phyloP scores from a whole-genome alignment of 371 early-diverging fungal genomes.

The Apophysomyces sp. region DNA sequence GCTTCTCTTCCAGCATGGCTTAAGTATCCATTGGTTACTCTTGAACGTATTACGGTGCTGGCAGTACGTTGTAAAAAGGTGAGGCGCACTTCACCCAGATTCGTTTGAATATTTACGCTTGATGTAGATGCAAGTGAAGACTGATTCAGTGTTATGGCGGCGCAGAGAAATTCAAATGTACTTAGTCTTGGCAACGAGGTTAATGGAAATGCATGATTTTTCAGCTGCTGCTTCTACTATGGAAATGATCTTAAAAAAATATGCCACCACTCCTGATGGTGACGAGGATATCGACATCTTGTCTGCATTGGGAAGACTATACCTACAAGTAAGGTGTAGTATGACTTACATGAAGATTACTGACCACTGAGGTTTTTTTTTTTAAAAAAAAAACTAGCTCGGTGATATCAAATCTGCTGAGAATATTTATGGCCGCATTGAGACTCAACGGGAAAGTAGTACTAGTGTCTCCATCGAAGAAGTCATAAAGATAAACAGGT shows the following conservation, averaged over 20 bases:
- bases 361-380: too few relatives aligned
- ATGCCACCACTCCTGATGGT: constrained; percentile 5
- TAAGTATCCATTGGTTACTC: constrained; percentile 44
- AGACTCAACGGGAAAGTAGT: constrained; percentile 19
- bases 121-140: constrained; percentile 11
- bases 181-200: constrained; percentile 52
- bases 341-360: too few relatives aligned
- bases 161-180: constrained; percentile 51
- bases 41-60: constrained; percentile 53
- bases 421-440: constrained; percentile 36
- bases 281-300: constrained; percentile 41
- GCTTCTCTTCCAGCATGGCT: constrained; percentile 53
- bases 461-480: constrained; percentile 27
- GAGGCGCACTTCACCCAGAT: neutral
- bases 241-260: constrained; percentile 20
- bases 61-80: constrained; percentile 56
- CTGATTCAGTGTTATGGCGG: constrained; percentile 29
- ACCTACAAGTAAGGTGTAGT: constrained; percentile 44
- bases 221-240: constrained; percentile 43
- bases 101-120: neutral
- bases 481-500: constrained; percentile 47
- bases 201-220: constrained; percentile 51
- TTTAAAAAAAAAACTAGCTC: constrained; percentile 15
- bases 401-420: constrained; percentile 50
- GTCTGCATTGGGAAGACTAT: constrained; percentile 54